These are phyloP conservation scores for Suillus plorans DNA, from an alignment of 768 basidiomycete genomes.

Conservation along the genomic window DNA sequence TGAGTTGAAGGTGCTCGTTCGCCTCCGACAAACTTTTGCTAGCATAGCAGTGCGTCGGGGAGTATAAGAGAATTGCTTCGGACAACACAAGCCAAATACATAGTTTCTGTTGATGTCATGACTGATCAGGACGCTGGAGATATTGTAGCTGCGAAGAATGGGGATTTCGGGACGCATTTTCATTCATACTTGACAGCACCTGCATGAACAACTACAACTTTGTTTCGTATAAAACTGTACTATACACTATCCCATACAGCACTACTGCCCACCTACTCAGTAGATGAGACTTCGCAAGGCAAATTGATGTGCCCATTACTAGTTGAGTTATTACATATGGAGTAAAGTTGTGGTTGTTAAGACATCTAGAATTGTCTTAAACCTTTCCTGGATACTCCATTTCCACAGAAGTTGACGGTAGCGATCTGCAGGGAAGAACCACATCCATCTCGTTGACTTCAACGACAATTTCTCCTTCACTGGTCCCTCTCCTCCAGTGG, in stretches of 20 bases:
- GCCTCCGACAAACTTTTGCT: background rate
- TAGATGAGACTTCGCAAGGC: slow-evolving; percentile 2
- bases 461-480: slow-evolving; percentile 38
- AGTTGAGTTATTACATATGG: background rate
- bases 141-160: background rate
- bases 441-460: slow-evolving; percentile 8
- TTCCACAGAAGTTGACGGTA: background rate
- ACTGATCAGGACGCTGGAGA: background rate
- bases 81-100: background rate
- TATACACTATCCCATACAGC: background rate
- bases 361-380: too few relatives aligned
- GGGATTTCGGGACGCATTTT: background rate
- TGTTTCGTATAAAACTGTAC: background rate
- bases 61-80: background rate
- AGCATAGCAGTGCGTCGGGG: background rate
- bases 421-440: background rate
- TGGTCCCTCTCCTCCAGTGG: slow-evolving; percentile 35
- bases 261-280: slow-evolving; percentile 5
- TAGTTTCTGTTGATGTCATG: background rate
- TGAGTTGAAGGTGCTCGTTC: background rate
- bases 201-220: background rate
- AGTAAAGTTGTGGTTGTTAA: background rate
- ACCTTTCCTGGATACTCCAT: too few relatives aligned
- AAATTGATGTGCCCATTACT: background rate
- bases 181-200: background rate